phyloP scores from a whole-genome alignment of 805 yeast species.

The Ogataea degrootiae region DNA sequence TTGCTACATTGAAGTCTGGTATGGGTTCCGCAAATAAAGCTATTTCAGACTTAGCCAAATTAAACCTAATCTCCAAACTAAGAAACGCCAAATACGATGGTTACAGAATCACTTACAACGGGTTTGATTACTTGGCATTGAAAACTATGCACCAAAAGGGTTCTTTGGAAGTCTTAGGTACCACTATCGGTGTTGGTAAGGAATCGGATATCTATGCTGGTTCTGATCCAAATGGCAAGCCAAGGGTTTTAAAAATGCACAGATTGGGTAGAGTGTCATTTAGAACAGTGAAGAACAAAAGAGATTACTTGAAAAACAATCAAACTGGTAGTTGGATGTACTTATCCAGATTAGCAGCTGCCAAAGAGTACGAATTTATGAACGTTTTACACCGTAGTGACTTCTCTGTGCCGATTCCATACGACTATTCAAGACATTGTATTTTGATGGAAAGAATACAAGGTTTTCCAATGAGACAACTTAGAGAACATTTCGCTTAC shows the following conservation, averaged over 20 bases:
- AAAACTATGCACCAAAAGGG: constrained; percentile 75
- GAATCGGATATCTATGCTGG: constrained; percentile 93
- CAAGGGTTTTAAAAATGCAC: constrained; percentile 81
- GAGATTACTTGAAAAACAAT: constrained; percentile 80
- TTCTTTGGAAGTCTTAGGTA: constrained; percentile 72
- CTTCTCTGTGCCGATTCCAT: constrained; percentile 83
- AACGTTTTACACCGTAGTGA: constrained; percentile 65
- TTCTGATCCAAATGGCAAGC: constrained; percentile 56
- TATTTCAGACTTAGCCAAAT: constrained; percentile 81
- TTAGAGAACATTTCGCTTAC: constrained; percentile 65
- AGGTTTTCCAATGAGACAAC: constrained; percentile 87
- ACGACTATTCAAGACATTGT: constrained; percentile 85
- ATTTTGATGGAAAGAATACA: constrained; percentile 87
- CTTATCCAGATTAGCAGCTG: constrained; percentile 83
- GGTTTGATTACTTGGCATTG: constrained; percentile 89
- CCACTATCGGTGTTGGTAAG: constrained; percentile 93
- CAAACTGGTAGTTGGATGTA: constrained; percentile 90
- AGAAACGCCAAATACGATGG: constrained; percentile 96
- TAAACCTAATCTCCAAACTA: constrained; percentile 68
- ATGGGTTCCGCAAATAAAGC: constrained; percentile 68
- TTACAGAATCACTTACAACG: constrained; percentile 79
- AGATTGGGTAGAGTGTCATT: constrained; percentile 93
- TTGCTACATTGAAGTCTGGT: constrained; percentile 71
- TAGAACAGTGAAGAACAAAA: constrained; percentile 83
- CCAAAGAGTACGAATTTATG: constrained; percentile 90